A percentile compares a stretch with the other conserved stretches of the same genome.
Evolutionary conservation across 2,329 filamentous ascomycete genomes (phyloP).

Genomic region (Penicillium sp.): DNA sequence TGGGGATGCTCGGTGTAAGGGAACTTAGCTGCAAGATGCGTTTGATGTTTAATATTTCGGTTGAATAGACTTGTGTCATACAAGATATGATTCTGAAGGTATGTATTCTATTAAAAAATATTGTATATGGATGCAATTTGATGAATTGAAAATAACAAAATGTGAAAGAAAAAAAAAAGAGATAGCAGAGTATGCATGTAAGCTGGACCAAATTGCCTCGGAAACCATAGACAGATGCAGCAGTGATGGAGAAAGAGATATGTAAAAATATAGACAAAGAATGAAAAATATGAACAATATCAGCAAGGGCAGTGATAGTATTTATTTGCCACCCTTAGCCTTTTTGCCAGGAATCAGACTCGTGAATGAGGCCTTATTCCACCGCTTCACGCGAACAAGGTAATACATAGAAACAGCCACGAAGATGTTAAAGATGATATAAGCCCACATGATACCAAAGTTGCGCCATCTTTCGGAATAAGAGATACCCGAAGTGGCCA

Average conservation of each 20-base stretch:
- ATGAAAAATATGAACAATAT: background rate
- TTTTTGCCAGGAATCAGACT: conserved; percentile 16
- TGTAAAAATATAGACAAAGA: conserved; percentile 4
- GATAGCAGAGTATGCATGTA: no score
- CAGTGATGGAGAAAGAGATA: background rate
- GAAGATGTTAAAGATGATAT: conserved; percentile 56
- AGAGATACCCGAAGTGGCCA: conserved; percentile 45
- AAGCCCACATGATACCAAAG: conserved; percentile 63
- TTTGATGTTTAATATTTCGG: no score
- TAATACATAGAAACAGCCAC: conserved; percentile 48
- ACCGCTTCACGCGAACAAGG: conserved; percentile 38
- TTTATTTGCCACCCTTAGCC: conserved; percentile 9
- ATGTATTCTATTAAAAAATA: no score
- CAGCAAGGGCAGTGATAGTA: background rate
- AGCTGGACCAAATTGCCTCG: background rate
- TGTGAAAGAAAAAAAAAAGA: no score
- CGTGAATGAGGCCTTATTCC: conserved; percentile 19
- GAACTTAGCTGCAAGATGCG: no score
- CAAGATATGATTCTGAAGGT: no score
- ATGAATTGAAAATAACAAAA: no score
- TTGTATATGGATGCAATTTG: no score
- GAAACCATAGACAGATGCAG: background rate
- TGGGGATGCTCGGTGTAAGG: no score
- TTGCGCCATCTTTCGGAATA: conserved; percentile 66
- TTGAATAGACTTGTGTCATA: no score